phyloP scores from a whole-genome alignment of 148 eudicot species.

The Fagopyrum tataricum region DNA sequence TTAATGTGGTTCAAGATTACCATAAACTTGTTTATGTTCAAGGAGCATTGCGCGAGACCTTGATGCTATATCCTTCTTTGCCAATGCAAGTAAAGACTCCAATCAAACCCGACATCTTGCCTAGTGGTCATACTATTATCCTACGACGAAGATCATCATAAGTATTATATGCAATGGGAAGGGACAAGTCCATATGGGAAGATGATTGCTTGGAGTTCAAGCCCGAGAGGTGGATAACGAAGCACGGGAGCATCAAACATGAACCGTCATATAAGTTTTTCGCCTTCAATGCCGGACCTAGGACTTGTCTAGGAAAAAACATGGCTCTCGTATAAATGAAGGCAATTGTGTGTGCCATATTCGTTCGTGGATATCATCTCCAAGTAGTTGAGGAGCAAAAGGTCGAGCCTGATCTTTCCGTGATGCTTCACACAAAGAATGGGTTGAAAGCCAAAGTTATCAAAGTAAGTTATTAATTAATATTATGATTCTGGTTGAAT shows the following conservation, averaged over 20 bases:
- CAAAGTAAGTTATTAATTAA: background rate
- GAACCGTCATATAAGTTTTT: slow-evolving; percentile 21
- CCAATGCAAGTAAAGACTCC: slow-evolving; percentile 16
- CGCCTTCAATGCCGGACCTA: slow-evolving; percentile 21
- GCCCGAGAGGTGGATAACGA: background rate
- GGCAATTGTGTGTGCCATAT: slow-evolving; percentile 16
- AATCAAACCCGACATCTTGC: slow-evolving; percentile 15
- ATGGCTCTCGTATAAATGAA: slow-evolving; percentile 27
- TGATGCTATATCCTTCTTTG: slow-evolving; percentile 20
- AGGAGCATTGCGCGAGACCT: slow-evolving; percentile 15
- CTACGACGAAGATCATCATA: slow-evolving; percentile 13
- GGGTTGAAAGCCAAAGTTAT: slow-evolving; percentile 2
- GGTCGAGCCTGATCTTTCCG: background rate
- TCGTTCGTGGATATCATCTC: slow-evolving; percentile 24
- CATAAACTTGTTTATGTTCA: slow-evolving; percentile 14
- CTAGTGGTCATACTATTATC: slow-evolving; percentile 20
- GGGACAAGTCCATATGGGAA: slow-evolving; percentile 19
- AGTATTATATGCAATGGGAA: slow-evolving; percentile 19
- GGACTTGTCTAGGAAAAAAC: slow-evolving; percentile 22
- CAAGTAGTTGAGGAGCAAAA: background rate
- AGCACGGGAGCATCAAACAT: slow-evolving; percentile 14
- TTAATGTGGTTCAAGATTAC: background rate
- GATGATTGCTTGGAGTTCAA: slow-evolving; percentile 18
- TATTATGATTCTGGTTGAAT: background rate
- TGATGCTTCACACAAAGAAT: background rate